phyloP scores from a whole-genome alignment of 2,329 filamentous ascomycete species.

The Aspergillus phoenicis region DNA sequence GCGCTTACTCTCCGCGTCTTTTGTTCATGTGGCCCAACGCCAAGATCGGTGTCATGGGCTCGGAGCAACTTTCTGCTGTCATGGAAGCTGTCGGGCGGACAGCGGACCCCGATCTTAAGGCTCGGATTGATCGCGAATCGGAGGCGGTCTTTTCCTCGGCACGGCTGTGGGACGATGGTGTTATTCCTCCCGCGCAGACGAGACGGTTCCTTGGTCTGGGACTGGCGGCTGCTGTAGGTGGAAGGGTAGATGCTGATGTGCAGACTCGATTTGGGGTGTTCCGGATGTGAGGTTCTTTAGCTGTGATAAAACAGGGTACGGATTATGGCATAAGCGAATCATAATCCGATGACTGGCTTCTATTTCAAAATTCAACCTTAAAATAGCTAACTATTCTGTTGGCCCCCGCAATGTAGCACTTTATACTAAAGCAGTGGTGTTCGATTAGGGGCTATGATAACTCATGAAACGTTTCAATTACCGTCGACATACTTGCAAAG shows the following conservation, averaged over 20 bases:
- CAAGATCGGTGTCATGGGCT: slow-evolving; percentile 94
- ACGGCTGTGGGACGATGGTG: slow-evolving; percentile 85
- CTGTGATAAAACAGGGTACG: background rate
- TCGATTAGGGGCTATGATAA: no score
- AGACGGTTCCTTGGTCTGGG: slow-evolving; percentile 71
- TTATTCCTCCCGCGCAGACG: slow-evolving; percentile 77
- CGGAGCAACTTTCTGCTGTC: slow-evolving; percentile 85
- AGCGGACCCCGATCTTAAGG: slow-evolving; percentile 76
- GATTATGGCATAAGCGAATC: background rate
- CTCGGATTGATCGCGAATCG: slow-evolving; percentile 85
- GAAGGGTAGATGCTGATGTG: slow-evolving; percentile 61
- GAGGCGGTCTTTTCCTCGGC: slow-evolving; percentile 87
- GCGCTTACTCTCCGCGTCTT: slow-evolving; percentile 88
- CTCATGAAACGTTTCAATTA: no score
- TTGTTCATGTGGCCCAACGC: slow-evolving; percentile 98
- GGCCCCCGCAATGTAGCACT: no score
- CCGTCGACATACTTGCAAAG: no score
- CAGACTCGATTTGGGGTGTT: slow-evolving; percentile 77
- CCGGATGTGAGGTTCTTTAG: slow-evolving; percentile 63
- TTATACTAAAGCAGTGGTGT: no score
- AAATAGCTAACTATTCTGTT: background rate
- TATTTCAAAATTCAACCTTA: background rate
- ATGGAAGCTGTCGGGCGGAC: slow-evolving; percentile 92
- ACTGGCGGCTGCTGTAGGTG: slow-evolving; percentile 71
- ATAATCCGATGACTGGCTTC: background rate